phyloP scores from a whole-genome alignment of 805 yeast species.

The Metschnikowia lachancei region DNA sequence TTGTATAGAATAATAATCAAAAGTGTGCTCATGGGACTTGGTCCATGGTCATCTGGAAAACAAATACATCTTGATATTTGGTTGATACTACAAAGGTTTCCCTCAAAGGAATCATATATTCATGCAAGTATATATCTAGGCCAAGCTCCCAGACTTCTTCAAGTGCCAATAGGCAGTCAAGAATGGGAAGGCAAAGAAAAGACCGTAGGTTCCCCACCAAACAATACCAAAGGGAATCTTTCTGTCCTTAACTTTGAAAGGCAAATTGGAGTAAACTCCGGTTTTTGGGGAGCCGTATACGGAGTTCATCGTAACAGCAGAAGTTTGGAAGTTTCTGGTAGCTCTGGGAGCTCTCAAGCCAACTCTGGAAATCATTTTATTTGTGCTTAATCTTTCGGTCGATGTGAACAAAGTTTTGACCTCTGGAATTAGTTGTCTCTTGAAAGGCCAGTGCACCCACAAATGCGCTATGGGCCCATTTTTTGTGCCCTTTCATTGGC shows the following conservation, averaged over 20 bases:
- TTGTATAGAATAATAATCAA: neutral
- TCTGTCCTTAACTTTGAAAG: constrained; percentile 92
- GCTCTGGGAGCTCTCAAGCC: constrained; percentile 21
- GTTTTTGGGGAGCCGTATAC: constrained; percentile 39
- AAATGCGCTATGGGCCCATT: constrained; percentile 1
- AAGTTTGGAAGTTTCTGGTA: constrained; percentile 44
- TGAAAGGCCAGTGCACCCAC: constrained; percentile 6
- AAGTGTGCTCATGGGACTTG: neutral
- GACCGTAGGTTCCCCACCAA: constrained; percentile 69
- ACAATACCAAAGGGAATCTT: constrained; percentile 81
- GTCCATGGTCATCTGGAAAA: neutral
- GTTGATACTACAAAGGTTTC: neutral
- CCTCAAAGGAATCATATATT: neutral
- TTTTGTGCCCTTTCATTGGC: constrained; percentile 18
- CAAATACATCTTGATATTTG: neutral
- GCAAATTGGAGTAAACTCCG: constrained; percentile 89
- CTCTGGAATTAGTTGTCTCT: neutral
- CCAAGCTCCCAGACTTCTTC: constrained; percentile 72
- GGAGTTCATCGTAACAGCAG: constrained; percentile 39
- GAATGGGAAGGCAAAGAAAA: constrained; percentile 56
- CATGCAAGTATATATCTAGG: constrained; percentile 7
- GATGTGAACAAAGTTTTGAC: neutral
- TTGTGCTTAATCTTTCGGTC: neutral
- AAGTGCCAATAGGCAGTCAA: constrained; percentile 75
- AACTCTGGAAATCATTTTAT: constrained; percentile 27